Evolutionary conservation across 768 basidiomycete species (phyloP).

Genomic region (Hygrophoropsis aurantiaca): DNA sequence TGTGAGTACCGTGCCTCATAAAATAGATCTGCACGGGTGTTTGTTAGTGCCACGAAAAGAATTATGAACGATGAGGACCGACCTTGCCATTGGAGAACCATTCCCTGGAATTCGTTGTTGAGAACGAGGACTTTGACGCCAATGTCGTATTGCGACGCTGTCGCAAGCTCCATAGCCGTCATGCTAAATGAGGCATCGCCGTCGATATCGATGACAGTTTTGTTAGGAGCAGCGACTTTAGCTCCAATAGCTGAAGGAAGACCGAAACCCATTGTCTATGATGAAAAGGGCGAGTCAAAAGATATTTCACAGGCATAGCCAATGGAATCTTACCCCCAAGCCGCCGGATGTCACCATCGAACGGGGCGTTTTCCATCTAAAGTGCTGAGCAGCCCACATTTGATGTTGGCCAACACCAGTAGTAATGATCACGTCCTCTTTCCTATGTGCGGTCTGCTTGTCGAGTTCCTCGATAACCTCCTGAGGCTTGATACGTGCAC

Average conservation of each 20-base stretch:
- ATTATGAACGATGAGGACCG: conserved; percentile 14
- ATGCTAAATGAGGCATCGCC: conserved; percentile 99
- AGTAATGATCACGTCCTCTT: conserved; percentile 83
- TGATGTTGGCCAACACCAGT: conserved; percentile 99
- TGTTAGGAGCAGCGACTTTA: conserved; percentile 92
- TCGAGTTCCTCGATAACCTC: conserved; percentile 95
- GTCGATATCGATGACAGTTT: conserved; percentile 94
- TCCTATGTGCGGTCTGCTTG: conserved; percentile 69
- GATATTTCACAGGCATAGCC: conserved; percentile 3
- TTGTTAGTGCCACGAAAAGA: conserved; percentile 1
- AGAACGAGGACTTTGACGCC: conserved; percentile 93
- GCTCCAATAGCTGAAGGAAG: conserved; percentile 93
- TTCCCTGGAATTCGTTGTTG: conserved; percentile 98
- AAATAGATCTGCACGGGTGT: conserved; percentile 70
- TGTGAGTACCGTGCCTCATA: conserved; percentile 97
- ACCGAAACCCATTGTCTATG: conserved; percentile 97
- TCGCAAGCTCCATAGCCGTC: conserved; percentile 99
- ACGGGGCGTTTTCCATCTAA: conserved; percentile 84
- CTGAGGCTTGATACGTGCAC: conserved; percentile 88
- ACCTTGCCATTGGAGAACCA: conserved; percentile 99
- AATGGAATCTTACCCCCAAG: conserved; percentile 69
- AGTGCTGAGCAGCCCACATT: conserved; percentile 99
- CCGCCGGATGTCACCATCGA: conserved; percentile 94
- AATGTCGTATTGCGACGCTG: conserved; percentile 87
- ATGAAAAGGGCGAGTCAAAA: background rate